Evolutionary conservation across 2,329 filamentous ascomycete species (phyloP).

Genomic region (Pseudogymnoascus destructans): DNA sequence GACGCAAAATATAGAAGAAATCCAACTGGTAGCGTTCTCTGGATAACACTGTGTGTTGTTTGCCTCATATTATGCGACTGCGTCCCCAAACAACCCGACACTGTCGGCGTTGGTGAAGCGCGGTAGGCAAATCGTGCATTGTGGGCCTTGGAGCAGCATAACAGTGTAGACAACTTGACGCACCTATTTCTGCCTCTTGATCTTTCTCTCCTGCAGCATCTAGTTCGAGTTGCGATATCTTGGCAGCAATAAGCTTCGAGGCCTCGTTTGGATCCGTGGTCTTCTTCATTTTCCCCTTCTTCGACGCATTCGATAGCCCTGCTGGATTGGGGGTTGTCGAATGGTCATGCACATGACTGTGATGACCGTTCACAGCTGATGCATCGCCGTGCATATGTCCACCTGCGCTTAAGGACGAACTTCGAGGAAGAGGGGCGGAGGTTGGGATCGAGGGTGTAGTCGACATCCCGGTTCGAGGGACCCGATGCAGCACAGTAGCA

Average conservation of each 20-base stretch:
- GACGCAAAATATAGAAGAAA: not conserved
- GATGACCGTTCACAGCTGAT: conserved; percentile 24
- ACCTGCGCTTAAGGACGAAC: conserved; percentile 21
- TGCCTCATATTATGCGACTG: not conserved
- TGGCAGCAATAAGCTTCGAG: conserved; percentile 78
- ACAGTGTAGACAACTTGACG: conserved; percentile 27
- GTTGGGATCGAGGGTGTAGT: conserved; percentile 28
- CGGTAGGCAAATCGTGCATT: conserved; percentile 1
- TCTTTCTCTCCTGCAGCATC: conserved; percentile 90
- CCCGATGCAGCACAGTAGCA: conserved; percentile 1
- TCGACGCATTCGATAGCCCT: conserved; percentile 41
- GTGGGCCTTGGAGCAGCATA: not conserved
- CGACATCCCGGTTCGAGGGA: conserved; percentile 21
- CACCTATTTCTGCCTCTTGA: conserved; percentile 91
- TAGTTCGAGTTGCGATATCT: conserved; percentile 89
- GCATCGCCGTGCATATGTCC: conserved; percentile 22
- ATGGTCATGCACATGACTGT: conserved; percentile 30
- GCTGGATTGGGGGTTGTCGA: conserved; percentile 32
- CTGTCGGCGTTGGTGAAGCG: not conserved
- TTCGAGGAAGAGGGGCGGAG: conserved; percentile 25
- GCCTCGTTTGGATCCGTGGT: conserved; percentile 74
- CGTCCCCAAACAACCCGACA: not conserved
- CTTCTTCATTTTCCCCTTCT: conserved; percentile 80
- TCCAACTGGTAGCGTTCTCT: no score
- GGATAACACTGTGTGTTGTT: not conserved